Evolutionary conservation across 352 stramenopile species (phyloP), one percentile per base, ranked within the genome.

Genomic region (Plasmopara viticola): DNA sequence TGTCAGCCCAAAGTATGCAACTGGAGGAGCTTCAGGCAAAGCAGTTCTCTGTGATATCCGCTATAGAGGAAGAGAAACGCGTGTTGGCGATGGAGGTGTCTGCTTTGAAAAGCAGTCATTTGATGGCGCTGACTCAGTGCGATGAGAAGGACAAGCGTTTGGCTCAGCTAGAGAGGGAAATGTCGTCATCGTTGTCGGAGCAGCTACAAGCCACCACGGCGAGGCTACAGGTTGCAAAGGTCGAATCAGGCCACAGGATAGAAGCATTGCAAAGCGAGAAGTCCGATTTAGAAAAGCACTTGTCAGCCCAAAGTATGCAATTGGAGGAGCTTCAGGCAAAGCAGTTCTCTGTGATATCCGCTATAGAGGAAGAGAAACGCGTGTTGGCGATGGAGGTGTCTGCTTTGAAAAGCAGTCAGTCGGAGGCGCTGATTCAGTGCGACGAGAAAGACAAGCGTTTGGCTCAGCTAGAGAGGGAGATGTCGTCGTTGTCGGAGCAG

Each of bases 371-470:
- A 37, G 49, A 66, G 53, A 70, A 60, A 50, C 18, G 48, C 51
- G 31, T 45, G 44, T 29, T 70, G 53, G 46, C 29, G 47, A 64
- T 39, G n/a, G 56, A 67, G 40, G 52, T 69, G 31, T 59, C 37
- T 44, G 18, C 10, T 34, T 10, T 64, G 42, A 58, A 65, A 50
- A 59, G 50, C 31, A 49, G 51, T 25, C 43, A 58, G 31, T 54
- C 37, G 37, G 37, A 55, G 9, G 39, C 40, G 17, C 8, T 62
- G 30, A 51, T 48, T n/a, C 48, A 49, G 30, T 54, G 48, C 49
- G 51, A 9, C n/a, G n/a, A n/a, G n/a, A n/a, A n/a, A n/a, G n/a
- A n/a, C n/a, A n/a, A n/a, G n/a, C n/a, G n/a, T n/a, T n/a, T 29
- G 15, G 31, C 17, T n/a, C 39, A 28, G 6, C 12, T 41, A 17